phyloP scores from a whole-genome alignment of 768 basidiomycete genomes.

The Tubosaeta sp. region DNA sequence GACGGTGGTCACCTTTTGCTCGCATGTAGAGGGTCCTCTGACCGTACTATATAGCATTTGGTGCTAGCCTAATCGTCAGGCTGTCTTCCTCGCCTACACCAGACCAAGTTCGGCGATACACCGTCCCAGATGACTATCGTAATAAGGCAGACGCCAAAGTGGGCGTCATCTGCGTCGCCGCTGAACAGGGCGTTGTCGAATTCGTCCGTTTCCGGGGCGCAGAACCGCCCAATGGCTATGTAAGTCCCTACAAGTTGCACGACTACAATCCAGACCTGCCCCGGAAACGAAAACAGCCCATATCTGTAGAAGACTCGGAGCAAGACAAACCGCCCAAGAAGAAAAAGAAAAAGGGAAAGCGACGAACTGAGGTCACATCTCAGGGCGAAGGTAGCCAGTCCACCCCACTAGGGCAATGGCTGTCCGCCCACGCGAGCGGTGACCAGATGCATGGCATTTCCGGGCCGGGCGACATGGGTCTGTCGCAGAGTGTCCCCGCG shows the following conservation, averaged over 20 bases:
- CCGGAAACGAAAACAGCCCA: conserved; percentile 37
- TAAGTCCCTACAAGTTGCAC: conserved; percentile 31
- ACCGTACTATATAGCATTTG: conserved; percentile 42
- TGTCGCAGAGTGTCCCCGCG: conserved; percentile 6
- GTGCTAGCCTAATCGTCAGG: conserved; percentile 45
- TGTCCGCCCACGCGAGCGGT: conserved; percentile 1
- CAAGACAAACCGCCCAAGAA: conserved; percentile 21
- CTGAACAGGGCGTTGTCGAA: conserved; percentile 53
- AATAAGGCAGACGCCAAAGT: conserved; percentile 59
- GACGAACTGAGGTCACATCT: conserved; percentile 9
- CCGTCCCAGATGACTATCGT: conserved; percentile 46
- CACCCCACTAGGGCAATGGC: not conserved
- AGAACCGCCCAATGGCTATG: conserved; percentile 39
- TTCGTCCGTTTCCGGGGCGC: conserved; percentile 53
- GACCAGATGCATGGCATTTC: conserved; percentile 18
- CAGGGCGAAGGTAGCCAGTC: conserved; percentile 5
- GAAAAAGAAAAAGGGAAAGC: conserved; percentile 29
- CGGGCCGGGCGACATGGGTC: conserved; percentile 17
- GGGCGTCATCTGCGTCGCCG: conserved; percentile 51
- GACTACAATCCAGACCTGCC: conserved; percentile 24
- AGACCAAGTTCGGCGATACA: conserved; percentile 41
- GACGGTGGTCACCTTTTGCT: conserved; percentile 41
- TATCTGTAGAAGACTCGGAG: conserved; percentile 16
- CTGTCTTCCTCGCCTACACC: conserved; percentile 31
- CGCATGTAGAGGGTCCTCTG: not conserved